Base-by-base conservation (phyloP, 768 basidiomycete genomes). In the Boletus bicolor region DNA sequence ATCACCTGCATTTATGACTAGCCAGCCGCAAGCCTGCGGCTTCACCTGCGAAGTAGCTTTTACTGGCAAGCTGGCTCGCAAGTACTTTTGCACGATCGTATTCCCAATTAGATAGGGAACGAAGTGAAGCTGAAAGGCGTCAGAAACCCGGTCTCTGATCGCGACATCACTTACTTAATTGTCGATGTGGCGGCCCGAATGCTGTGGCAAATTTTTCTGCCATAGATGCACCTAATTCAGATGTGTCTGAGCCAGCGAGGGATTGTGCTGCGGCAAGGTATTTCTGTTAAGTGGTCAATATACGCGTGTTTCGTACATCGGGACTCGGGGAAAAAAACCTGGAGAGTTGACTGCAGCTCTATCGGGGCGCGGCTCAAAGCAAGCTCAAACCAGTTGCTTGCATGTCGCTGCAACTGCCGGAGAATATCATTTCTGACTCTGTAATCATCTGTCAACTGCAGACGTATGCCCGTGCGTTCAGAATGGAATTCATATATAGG, bases 171-270 rank as follows among this genome's bases (percentile, higher is more conserved):
- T 45, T 63, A 95, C 93, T 79, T 32, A 89, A 73, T 61, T 89
- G 88, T 34, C 90, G 78, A 59, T 91, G 85, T 43, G 85, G 81
- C 5, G 86, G 84, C 1, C 91, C 87, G 55, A 93, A 86, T 2
- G 84, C 82, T 67, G 88, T 92, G 4, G 86, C 91, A 71, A 88
- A 93, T 41, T 87, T 84, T 66, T 95, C 80, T 6, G 96, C 96
- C 37, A 96, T 73, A 15, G 93, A 91, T 15, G 94, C 91, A 4
- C 96, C 96, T 48, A 99, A 80, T 72, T 98, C 96, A 8, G 91
- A 85, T 30, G 85, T 79, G 49, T 89, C 88, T 4, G 86, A 75
- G n/a, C 85, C 79, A 11, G 85, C 78, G 6, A 83, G 73, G 0
- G 86, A 82, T 62, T 87, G 84, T 61, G 86, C 87, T 28, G 86